Conservation (phyloP, 2,329 filamentous ascomycete genomes). For the Arthroderma sp. region DNA sequence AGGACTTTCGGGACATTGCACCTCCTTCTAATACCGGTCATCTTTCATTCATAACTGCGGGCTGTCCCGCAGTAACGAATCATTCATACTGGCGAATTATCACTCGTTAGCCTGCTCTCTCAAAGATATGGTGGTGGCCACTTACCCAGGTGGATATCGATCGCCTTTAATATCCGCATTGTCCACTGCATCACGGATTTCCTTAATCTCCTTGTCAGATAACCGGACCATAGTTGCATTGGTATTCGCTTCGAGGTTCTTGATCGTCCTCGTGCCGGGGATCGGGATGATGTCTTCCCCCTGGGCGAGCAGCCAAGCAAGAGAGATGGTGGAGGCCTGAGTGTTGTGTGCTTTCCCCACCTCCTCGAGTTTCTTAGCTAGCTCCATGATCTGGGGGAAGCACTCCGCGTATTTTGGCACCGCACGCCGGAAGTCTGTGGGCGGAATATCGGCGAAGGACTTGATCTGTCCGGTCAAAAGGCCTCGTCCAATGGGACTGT, state of each 20-base stretch:
- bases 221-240: neutral
- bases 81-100: too few relatives aligned
- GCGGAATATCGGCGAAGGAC: conserved; percentile 33
- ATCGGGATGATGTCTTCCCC: neutral
- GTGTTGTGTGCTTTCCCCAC: too few relatives aligned
- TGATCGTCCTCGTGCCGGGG: neutral
- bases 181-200: neutral
- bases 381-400: neutral
- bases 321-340: too few relatives aligned
- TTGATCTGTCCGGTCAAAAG: conserved; percentile 40
- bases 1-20: too few relatives aligned
- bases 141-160: neutral
- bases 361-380: too few relatives aligned
- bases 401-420: conserved; percentile 37
- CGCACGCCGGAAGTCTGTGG: conserved; percentile 31
- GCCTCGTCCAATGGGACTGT: conserved; percentile 47
- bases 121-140: neutral
- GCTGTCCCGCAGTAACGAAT: too few relatives aligned
- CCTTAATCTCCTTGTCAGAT: neutral
- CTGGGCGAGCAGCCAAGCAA: too few relatives aligned
- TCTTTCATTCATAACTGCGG: too few relatives aligned
- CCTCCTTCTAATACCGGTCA: too few relatives aligned
- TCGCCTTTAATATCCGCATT: neutral
- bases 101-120: too few relatives aligned
- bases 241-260: neutral